These are phyloP conservation scores for Peniophora sp. DNA, from an alignment of 1,284 basidiomycete genomes.

Conservation along the genomic window DNA sequence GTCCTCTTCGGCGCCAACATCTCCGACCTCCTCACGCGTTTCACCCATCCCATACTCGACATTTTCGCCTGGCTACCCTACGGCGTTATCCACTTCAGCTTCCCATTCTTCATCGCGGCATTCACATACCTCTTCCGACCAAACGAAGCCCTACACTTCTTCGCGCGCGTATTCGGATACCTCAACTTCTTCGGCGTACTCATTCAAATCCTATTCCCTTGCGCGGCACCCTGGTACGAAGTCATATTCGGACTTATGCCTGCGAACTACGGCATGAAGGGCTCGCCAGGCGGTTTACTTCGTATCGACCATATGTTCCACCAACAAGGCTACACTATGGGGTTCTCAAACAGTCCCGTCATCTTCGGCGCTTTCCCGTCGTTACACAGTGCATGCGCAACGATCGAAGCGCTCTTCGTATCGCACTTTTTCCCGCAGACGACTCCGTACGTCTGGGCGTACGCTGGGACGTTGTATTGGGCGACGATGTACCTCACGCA, in stretches of 20 bases:
- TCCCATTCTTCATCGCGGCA: slow-evolving; percentile 76
- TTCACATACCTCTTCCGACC: slow-evolving; percentile 78
- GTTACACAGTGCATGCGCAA: slow-evolving; percentile 86
- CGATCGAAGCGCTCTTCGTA: slow-evolving; percentile 89
- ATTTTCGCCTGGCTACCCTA: slow-evolving; percentile 95
- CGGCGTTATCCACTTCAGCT: slow-evolving; percentile 84
- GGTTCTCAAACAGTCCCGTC: slow-evolving; percentile 87
- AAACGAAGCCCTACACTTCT: slow-evolving; percentile 77
- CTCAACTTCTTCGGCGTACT: slow-evolving; percentile 90
- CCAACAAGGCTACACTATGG: slow-evolving; percentile 68
- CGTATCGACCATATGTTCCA: slow-evolving; percentile 90
- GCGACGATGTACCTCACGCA: slow-evolving; percentile 98
- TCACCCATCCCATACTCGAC: slow-evolving; percentile 88
- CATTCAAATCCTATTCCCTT: slow-evolving; percentile 86
- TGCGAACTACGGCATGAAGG: slow-evolving; percentile 86
- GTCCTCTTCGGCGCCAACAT: slow-evolving; percentile 97
- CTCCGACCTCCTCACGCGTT: slow-evolving; percentile 90
- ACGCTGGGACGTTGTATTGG: slow-evolving; percentile 91
- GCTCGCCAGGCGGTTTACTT: slow-evolving; percentile 88
- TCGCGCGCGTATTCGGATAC: slow-evolving; percentile 87
- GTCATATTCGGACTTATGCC: slow-evolving; percentile 95
- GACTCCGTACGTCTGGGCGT: slow-evolving; percentile 70
- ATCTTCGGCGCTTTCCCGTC: slow-evolving; percentile 97
- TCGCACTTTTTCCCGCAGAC: slow-evolving; percentile 90
- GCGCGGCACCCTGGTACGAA: slow-evolving; percentile 97